phyloP scores from a whole-genome alignment of 495 filamentous ascomycete genomes.

The Penicillium alfredii region DNA sequence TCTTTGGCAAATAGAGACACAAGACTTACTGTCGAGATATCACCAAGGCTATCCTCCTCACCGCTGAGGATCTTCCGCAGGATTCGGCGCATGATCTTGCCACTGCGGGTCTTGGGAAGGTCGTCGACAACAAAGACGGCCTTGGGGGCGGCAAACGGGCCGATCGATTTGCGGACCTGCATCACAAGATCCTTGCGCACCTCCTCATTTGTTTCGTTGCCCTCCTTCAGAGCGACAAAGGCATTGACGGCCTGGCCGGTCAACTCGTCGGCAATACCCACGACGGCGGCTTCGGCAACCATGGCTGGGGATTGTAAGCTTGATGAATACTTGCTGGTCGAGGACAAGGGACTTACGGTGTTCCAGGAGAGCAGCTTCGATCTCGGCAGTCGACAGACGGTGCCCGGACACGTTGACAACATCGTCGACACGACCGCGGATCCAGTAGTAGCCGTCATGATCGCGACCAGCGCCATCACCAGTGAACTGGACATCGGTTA shows the following conservation, averaged over 20 bases:
- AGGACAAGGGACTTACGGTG: constrained; percentile 51
- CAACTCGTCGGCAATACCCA: constrained; percentile 87
- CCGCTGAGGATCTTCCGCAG: constrained; percentile 93
- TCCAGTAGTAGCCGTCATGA: constrained; percentile 99
- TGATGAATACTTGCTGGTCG: neutral
- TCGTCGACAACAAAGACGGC: constrained; percentile 84
- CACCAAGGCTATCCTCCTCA: constrained; percentile 94
- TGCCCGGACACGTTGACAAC: constrained; percentile 98
- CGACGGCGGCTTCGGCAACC: constrained; percentile 92
- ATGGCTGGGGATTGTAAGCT: constrained; percentile 23
- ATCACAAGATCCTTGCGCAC: constrained; percentile 87
- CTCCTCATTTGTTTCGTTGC: constrained; percentile 69
- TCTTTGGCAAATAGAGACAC: too few relatives aligned
- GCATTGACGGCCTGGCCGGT: constrained; percentile 97
- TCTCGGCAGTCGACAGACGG: constrained; percentile 93
- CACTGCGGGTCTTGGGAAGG: constrained; percentile 90
- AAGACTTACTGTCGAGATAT: constrained; percentile 83
- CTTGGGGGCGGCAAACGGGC: constrained; percentile 95
- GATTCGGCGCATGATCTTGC: constrained; percentile 99
- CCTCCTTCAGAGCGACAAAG: constrained; percentile 90
- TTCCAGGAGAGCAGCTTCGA: constrained; percentile 93
- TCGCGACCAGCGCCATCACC: constrained; percentile 96
- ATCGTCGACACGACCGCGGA: constrained; percentile 96
- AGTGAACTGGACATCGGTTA: constrained; percentile 68
- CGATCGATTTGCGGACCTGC: constrained; percentile 95